phyloP scores from a whole-genome alignment of 2,329 filamentous ascomycete species.

The Endoconidiophora laricicola region DNA sequence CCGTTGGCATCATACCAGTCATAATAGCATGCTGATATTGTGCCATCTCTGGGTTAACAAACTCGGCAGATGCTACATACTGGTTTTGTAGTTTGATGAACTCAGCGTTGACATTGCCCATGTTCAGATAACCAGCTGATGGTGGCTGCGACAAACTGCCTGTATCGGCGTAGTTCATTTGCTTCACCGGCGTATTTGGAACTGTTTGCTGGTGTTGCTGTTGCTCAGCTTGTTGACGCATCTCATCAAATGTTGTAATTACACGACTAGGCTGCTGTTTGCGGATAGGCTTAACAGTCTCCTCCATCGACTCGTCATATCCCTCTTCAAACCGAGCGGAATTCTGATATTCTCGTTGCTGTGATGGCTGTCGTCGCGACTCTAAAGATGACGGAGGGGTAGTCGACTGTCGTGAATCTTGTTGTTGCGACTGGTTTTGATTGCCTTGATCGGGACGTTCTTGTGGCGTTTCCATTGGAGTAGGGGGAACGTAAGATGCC shows the following conservation, averaged over 20 bases:
- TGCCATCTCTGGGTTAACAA: slow-evolving; percentile 7
- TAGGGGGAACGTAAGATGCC: slow-evolving; percentile 47
- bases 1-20: slow-evolving; percentile 10
- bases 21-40: slow-evolving; percentile 12
- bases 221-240: slow-evolving; percentile 39
- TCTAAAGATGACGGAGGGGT: slow-evolving; percentile 22
- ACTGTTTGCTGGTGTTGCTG: slow-evolving; percentile 14
- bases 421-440: slow-evolving; percentile 4
- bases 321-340: slow-evolving; percentile 38
- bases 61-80: not conserved
- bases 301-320: slow-evolving; percentile 50
- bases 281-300: slow-evolving; percentile 42
- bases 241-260: slow-evolving; percentile 40
- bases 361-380: not conserved
- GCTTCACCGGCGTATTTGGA: slow-evolving; percentile 15
- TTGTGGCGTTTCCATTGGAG: slow-evolving; percentile 46
- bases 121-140: slow-evolving; percentile 39
- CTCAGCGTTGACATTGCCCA: slow-evolving; percentile 30
- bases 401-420: slow-evolving; percentile 18
- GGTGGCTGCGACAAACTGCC: slow-evolving; percentile 25
- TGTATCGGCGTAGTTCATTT: slow-evolving; percentile 29
- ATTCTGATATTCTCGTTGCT: slow-evolving; percentile 15
- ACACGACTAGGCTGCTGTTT: slow-evolving; percentile 27
- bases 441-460: slow-evolving; percentile 8
- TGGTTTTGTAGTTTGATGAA: slow-evolving; percentile 23